Evolutionary conservation across 202 grass and related monocot species (phyloP).

Genomic region (Zoysia matrella): DNA sequence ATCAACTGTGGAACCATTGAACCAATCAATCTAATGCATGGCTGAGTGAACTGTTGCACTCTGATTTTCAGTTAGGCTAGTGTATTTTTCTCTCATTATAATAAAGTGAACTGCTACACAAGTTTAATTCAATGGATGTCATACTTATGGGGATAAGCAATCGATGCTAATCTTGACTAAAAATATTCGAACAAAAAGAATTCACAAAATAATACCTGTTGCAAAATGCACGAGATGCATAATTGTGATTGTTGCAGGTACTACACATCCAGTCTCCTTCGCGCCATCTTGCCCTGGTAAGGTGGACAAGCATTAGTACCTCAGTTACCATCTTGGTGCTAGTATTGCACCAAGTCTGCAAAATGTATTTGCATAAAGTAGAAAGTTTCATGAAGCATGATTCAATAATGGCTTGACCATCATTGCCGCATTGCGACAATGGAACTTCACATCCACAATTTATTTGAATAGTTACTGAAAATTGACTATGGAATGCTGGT

Average conservation of each 20-base stretch:
- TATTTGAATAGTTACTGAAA: conserved; percentile 8
- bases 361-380: conserved; percentile 30
- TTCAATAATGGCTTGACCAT: conserved; percentile 6
- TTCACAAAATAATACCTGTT: conserved; percentile 65
- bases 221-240: conserved; percentile 88
- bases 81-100: not conserved
- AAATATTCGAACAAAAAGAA: conserved; percentile 6
- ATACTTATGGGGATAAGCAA: conserved; percentile 4
- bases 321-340: conserved; percentile 6
- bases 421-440: not conserved
- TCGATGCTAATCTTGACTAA: not conserved
- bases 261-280: conserved; percentile 97
- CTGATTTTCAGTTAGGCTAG: not conserved
- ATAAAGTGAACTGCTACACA: not conserved
- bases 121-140: conserved; percentile 7
- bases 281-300: conserved; percentile 90
- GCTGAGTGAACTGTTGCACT: not conserved
- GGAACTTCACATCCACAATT: not conserved
- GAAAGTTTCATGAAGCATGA: not conserved
- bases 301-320: not conserved
- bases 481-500: not conserved
- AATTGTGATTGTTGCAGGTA: conserved; percentile 98
- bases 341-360: not conserved
- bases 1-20: not conserved
- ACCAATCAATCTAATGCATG: not conserved